These are phyloP conservation scores for Podaxis sp. DNA, from an alignment of 768 basidiomycete genomes.

Conservation along the genomic window DNA sequence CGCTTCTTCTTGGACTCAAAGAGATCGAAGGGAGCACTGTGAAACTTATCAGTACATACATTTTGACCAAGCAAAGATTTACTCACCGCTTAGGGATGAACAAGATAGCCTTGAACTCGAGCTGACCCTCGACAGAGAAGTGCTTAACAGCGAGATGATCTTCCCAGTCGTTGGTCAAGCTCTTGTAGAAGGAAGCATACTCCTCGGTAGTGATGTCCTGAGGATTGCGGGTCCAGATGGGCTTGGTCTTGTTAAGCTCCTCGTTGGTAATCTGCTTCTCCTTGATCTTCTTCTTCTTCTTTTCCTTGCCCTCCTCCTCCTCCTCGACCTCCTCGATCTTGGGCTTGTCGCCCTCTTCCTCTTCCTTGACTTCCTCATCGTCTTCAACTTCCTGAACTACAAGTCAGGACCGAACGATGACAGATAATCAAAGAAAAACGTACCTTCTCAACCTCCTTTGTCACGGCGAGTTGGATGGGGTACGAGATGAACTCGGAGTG, in stretches of 20 bases:
- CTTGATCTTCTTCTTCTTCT: conserved; percentile 94
- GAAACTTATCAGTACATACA: conserved; percentile 12
- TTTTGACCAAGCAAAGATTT: not conserved
- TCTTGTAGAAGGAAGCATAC: conserved; percentile 98
- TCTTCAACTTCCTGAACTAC: conserved; percentile 78
- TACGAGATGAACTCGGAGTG: conserved; percentile 99
- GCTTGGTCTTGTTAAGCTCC: conserved; percentile 99
- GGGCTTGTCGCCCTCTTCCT: conserved; percentile 72
- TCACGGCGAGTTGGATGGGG: conserved; percentile 97
- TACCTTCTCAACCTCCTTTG: conserved; percentile 99
- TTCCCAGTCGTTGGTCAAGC: conserved; percentile 99
- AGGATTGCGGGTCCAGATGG: conserved; percentile 99
- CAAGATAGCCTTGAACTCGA: conserved; percentile 99
- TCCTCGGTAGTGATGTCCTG: conserved; percentile 91
- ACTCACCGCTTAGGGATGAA: conserved; percentile 92
- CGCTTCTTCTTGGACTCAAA: conserved; percentile 99
- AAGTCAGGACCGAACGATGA: conserved; percentile 13
- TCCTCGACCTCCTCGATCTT: conserved; percentile 86
- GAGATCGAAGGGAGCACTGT: conserved; percentile 95
- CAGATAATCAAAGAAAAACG: conserved; percentile 22
- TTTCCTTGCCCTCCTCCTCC: conserved; percentile 84
- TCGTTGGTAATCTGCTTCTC: conserved; percentile 85
- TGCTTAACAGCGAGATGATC: conserved; percentile 99
- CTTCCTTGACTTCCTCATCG: conserved; percentile 71
- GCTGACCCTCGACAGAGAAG: conserved; percentile 99